These are phyloP conservation scores for Pseudocercospora eumusae DNA, from an alignment of 2,329 filamentous ascomycete species.

Conservation along the genomic window DNA sequence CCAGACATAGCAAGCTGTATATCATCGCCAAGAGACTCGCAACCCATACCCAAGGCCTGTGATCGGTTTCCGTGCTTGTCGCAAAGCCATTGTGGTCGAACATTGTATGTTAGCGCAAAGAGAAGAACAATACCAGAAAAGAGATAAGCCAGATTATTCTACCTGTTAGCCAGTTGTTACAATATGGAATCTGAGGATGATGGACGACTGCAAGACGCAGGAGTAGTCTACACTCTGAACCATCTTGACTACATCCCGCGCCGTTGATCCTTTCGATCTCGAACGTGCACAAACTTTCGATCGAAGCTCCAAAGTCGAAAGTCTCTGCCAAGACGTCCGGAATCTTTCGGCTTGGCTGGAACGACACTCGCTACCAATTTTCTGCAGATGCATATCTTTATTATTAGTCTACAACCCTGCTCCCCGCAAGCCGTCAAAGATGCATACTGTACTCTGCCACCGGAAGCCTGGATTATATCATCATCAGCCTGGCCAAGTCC, in stretches of 20 bases:
- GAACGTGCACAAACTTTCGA: slow-evolving; percentile 1
- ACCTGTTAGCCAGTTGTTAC: neutral
- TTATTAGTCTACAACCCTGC: neutral
- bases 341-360: neutral
- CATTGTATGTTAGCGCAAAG: slow-evolving; percentile 16
- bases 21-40: slow-evolving; percentile 25
- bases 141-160: neutral
- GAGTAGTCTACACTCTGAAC: neutral
- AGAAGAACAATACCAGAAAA: neutral
- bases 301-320: neutral
- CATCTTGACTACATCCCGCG: neutral
- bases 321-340: neutral
- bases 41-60: slow-evolving; percentile 29
- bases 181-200: neutral
- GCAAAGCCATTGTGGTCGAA: slow-evolving; percentile 21
- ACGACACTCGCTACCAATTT: slow-evolving; percentile 1
- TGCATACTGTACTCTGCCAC: neutral
- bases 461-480: no score
- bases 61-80: slow-evolving; percentile 23
- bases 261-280: slow-evolving; percentile 1
- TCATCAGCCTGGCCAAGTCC: neutral
- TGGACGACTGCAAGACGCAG: neutral
- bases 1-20: slow-evolving; percentile 29
- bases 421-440: neutral
- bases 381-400: slow-evolving; percentile 2